Evolutionary conservation across 495 filamentous ascomycete species (phyloP), one percentile per base, ranked within the genome.

Genomic region (Aspergillus nidulans): DNA sequence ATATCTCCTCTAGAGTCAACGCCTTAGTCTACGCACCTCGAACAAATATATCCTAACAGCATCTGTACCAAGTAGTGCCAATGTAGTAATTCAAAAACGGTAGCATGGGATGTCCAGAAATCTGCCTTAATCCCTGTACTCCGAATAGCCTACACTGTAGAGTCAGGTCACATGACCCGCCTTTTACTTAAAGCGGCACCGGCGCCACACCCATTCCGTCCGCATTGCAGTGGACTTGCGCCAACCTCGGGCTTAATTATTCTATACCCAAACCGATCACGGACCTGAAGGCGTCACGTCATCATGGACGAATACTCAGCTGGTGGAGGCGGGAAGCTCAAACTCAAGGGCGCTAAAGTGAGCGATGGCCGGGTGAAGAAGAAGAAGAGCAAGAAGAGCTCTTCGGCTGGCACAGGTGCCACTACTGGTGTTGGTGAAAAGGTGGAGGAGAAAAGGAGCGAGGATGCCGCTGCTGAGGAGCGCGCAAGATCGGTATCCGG

Each of bases 311-410:
- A 91, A 41, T 94, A 92, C 77, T 74, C 85, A 59, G 71, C 79
- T 43, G 73, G 78, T 57, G 79, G 80, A 53, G 80, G 83, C 52
- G 86, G 86, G 55, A 81, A 82, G 23, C 84, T 95, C 40, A 91
- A 90, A 65, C 81, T 96, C 41, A 96, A 96, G 72, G 88, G 90
- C 61, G 75, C 69, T 12, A 82, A 81, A 63, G 77, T 83, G 57
- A 75, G 74, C 57, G 69, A 71, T 53, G 67, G 71, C 47, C 70
- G 77, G 57, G 66, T 79, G 59, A 67, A 79, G 60, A 78, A 84
- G 64, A 75, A 83, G 62, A 83, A 81, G 63, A 82, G 79, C 65
- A 84, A 83, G 61, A 88, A 85, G 69, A 83, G 83, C 65, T 82
- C 36, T n/a, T 23, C 23, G 7, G 25, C 42, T 13, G 83, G 20